These are phyloP conservation scores for Sideroxylon spinosum DNA, from an alignment of 179 eudicot species.

Conservation along the genomic window DNA sequence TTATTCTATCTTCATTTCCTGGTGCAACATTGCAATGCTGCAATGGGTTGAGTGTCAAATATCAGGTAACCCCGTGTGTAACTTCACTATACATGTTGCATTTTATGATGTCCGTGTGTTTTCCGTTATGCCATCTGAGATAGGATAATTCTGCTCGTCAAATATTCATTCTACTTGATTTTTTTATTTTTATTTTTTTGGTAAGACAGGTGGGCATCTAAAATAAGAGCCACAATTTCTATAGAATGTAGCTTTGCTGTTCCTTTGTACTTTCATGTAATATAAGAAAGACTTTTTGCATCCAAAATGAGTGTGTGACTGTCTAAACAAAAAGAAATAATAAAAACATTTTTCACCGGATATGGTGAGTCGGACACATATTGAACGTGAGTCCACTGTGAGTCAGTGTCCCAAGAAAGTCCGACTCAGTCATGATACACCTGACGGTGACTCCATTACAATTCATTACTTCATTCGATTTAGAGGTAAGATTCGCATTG, in stretches of 20 bases:
- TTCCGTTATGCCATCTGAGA: not conserved
- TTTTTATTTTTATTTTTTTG: too few species aligned
- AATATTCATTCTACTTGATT: not conserved
- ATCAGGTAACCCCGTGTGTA: constrained; percentile 51
- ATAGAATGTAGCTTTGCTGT: constrained; percentile 1
- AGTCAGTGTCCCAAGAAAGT: too few species aligned
- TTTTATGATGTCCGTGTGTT: not conserved
- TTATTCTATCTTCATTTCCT: constrained; percentile 76
- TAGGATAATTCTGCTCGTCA: not conserved
- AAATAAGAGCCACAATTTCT: not conserved
- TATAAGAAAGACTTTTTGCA: too few species aligned
- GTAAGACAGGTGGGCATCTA: not conserved
- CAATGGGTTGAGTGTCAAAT: constrained; percentile 80
- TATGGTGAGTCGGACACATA: too few species aligned
- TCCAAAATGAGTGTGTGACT: too few species aligned
- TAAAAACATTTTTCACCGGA: too few species aligned
- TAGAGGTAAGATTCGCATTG: too few species aligned
- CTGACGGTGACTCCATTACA: too few species aligned
- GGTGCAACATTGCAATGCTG: constrained; percentile 78
- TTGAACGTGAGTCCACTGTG: too few species aligned
- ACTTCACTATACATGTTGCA: not conserved
- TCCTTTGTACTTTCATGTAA: not conserved
- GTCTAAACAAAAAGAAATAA: not conserved
- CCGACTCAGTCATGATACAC: too few species aligned
- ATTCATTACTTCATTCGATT: too few species aligned